phyloP scores from a whole-genome alignment of 805 yeast genomes.

The Metschnikowia henanensis region DNA sequence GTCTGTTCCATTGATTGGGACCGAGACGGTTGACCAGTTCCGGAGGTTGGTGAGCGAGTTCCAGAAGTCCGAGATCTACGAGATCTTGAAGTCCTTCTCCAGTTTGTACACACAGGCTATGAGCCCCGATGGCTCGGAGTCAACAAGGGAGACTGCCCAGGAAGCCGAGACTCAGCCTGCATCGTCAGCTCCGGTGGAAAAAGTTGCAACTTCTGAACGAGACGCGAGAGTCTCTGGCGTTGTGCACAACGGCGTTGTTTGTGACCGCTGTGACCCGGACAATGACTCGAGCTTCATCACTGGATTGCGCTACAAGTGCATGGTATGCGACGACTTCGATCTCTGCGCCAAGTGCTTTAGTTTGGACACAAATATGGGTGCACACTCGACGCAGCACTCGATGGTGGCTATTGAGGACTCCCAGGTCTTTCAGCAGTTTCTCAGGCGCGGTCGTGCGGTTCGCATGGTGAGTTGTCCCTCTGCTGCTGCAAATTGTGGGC shows the following conservation, averaged over 20 bases:
- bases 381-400: slow-evolving; percentile 14
- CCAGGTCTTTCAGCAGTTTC: slow-evolving; percentile 2
- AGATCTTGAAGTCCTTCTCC: slow-evolving; percentile 14
- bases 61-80: slow-evolving; percentile 16
- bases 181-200: neutral
- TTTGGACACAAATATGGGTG: neutral
- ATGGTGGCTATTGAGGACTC: slow-evolving; percentile 17
- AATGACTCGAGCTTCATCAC: slow-evolving; percentile 3
- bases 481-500: neutral
- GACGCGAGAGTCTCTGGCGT: neutral
- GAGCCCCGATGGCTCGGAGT: slow-evolving; percentile 6
- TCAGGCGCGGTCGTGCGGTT: neutral
- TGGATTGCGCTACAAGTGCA: slow-evolving; percentile 19
- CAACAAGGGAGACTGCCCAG: no score
- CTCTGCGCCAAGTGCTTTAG: slow-evolving; percentile 16
- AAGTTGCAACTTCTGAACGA: neutral
- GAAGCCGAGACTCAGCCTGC: no score
- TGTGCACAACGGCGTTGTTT: slow-evolving; percentile 29
- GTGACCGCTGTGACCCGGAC: slow-evolving; percentile 36
- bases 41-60: slow-evolving; percentile 13
- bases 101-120: slow-evolving; percentile 5
- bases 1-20: slow-evolving; percentile 1
- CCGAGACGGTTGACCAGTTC: slow-evolving; percentile 13
- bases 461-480: no score
- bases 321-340: slow-evolving; percentile 17